Evolutionary conservation across 108 stramenopile genomes (phyloP), one percentile per base, ranked within the genome.

Genomic region (Mediolabrus comicus): DNA sequence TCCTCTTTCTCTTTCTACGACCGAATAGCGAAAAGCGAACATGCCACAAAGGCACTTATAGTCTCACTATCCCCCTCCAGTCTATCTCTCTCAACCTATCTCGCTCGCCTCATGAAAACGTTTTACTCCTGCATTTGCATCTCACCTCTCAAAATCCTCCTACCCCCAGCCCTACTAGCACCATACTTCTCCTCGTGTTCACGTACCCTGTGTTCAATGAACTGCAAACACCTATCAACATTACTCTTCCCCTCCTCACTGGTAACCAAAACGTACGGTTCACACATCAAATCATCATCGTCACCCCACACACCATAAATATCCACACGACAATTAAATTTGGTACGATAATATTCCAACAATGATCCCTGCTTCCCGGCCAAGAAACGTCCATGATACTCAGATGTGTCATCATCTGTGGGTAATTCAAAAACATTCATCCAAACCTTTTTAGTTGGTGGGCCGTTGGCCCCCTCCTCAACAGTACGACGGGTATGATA

Each of bases 401-500:
- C 56, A 3, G 41, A 53, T 12, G 71, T 63, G n/a, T 53, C 41
- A 22, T 53, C 52, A 67, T 79, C 78, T 13, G 54, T 59, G 24
- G 77, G 78, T 11, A 79, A 49, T 35, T 72, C 78, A 11, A 60
- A 39, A 5, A 72, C 58, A 39, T 79, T 79, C 78, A 79, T 79
- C 78, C 78, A 79, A 2, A 79, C 78, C 66, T 67, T 72, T 41
- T 68, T 71, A 0, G 65, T 67, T 11, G 43, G 11, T 49, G 51
- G 24, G 9, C 43, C 65, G 12, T 49, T 25, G 5, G 25, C 28
- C 32, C 60, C 53, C 32, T 54, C 59, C 38, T 34, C 62, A 28
- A 32, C 12, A 24, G 51, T 36, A 22, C 31, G 53, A 49, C 46
- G 46, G 22, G 46, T 49, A 11, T 63, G 65, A 27, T 19, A 25